phyloP scores from a whole-genome alignment of 2,329 filamentous ascomycete genomes.

The Stromatinia cepivora region DNA sequence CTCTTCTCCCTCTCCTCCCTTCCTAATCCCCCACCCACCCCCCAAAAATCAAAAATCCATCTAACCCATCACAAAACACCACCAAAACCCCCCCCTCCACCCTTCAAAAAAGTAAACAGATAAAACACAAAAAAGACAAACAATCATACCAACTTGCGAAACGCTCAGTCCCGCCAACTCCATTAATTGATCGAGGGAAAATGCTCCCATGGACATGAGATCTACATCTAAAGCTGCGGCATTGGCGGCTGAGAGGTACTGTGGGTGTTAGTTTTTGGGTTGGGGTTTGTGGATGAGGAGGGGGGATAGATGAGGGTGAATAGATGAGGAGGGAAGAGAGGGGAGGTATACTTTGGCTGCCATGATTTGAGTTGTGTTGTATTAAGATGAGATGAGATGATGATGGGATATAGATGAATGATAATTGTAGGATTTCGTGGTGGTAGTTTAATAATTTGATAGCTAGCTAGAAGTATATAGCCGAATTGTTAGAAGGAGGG shows the following conservation, averaged over 20 bases:
- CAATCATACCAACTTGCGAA: constrained; percentile 73
- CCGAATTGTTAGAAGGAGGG: too few species aligned
- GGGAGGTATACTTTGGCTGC: constrained; percentile 3
- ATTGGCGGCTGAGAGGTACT: constrained; percentile 86
- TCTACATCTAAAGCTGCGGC: constrained; percentile 89
- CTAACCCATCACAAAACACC: background rate
- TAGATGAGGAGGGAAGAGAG: too few species aligned
- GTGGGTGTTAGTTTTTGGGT: background rate
- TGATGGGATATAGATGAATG: background rate
- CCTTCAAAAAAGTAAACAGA: background rate
- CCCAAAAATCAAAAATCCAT: background rate
- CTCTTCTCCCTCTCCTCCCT: background rate
- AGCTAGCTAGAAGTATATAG: too few species aligned
- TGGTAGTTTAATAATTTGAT: background rate
- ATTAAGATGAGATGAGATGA: background rate
- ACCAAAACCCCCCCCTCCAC: too few species aligned
- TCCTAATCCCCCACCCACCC: too few species aligned
- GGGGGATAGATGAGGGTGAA: too few species aligned
- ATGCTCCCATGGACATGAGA: constrained; percentile 84
- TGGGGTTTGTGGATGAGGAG: too few species aligned
- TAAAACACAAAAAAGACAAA: background rate
- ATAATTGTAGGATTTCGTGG: background rate
- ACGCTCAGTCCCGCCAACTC: constrained; percentile 91
- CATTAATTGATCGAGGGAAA: constrained; percentile 96
- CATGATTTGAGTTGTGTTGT: background rate